Conservation (phyloP, 2,329 filamentous ascomycete species). For the Bretziella fagacearum region DNA sequence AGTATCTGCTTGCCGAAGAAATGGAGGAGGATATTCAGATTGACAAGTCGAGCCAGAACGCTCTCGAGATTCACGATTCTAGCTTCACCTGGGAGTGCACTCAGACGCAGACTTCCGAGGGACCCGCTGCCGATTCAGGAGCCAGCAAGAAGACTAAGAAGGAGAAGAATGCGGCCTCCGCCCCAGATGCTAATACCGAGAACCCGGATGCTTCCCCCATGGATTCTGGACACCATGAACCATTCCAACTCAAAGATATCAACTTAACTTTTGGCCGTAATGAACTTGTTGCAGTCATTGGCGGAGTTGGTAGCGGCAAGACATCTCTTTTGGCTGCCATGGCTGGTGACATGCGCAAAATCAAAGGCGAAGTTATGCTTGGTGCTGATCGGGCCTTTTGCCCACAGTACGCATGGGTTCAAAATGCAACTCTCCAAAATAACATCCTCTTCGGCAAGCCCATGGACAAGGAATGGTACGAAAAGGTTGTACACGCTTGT, state of each 20-base stretch:
- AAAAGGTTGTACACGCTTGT: conserved; percentile 70
- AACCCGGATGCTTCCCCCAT: conserved; percentile 25
- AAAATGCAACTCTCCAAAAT: conserved; percentile 70
- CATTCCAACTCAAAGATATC: conserved; percentile 56
- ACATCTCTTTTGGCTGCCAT: conserved; percentile 75
- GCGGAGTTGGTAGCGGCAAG: conserved; percentile 79
- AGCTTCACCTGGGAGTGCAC: conserved; percentile 77
- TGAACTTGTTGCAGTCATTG: conserved; percentile 72
- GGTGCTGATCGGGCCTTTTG: conserved; percentile 78
- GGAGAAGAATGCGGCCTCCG: conserved; percentile 15
- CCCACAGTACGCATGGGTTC: conserved; percentile 95
- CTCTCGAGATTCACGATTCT: conserved; percentile 54
- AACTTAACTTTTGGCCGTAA: conserved; percentile 53
- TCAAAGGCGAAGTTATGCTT: conserved; percentile 52
- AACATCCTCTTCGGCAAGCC: conserved; percentile 85
- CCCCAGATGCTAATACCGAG: conserved; percentile 18
- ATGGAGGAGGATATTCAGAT: conserved; percentile 49
- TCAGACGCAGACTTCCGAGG: conserved; percentile 36
- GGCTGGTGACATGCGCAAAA: conserved; percentile 86
- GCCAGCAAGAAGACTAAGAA: conserved; percentile 24
- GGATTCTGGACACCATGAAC: conserved; percentile 43
- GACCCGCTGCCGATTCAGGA: conserved; percentile 20
- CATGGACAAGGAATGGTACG: conserved; percentile 62
- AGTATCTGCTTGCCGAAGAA: conserved; percentile 78
- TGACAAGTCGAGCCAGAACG: conserved; percentile 42